Evolutionary conservation across 805 yeast genomes (phyloP), one percentile per base, ranked within the genome.

Genomic region (Kazachstania psychrophila): DNA sequence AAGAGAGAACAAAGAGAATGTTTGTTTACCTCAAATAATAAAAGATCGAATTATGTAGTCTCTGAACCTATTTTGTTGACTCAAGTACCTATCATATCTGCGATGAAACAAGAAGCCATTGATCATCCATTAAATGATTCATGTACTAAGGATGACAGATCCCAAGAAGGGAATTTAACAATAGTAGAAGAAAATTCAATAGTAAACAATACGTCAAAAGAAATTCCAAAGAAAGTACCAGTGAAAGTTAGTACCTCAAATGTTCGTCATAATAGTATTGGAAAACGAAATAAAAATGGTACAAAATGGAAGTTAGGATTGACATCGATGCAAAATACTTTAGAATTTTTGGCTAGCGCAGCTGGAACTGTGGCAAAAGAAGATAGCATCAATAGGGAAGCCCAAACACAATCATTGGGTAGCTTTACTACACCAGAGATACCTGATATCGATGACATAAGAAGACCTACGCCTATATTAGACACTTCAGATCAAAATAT

Each of bases 1-100:
- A 69, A 71, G 42, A 68, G 96, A 30, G 96, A 88, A 52, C 66
- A 94, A 12, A 74, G 73, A 46, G 86, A 79, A 47, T 88, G 97
- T 60, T 22, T 38, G 19, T 43, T 43, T 24, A 36, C 44, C 3
- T 16, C 30, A 28, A 28, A n/a, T 9, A 9, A 28, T 16, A 16
- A 15, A 28, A 15, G 14, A 16, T 28, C 30, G 5, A 16, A 15
- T n/a, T 16, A 16, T 16, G 11, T 28, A 4, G n/a, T 28, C 10
- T 28, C 30, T 5, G 30, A 28, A 17, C n/a, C 10, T 9, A n/a
- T 28, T 16, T 28, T 20, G 6, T 15, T 15, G 8, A 16, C 17
- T n/a, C 16, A 20, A 14, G 38, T 24, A 5, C 12, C 20, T 4
- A 28, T 16, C 10, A 23, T 15, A 12, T 23, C 27, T 13, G 13